A percentile compares a stretch with the other conserved stretches of the same genome.
Evolutionary conservation across 116 monocot genomes (phyloP).

Genomic region (Posidonia oceanica): DNA sequence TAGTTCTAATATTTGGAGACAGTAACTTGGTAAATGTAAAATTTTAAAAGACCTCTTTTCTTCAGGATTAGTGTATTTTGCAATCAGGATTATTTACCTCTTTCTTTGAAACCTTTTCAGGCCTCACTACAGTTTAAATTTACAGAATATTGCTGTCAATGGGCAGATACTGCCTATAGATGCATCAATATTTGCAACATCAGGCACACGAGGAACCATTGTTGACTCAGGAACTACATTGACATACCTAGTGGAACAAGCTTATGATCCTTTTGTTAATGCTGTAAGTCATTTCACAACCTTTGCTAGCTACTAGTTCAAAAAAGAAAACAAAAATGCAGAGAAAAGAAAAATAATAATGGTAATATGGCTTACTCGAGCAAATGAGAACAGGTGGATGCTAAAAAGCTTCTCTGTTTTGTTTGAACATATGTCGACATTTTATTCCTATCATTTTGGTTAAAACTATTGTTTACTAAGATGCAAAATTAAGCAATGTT

Average conservation of each 20-base stretch:
- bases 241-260: constrained; percentile 79
- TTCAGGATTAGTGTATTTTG: too few species aligned
- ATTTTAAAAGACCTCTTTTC: too few species aligned
- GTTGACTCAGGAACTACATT: constrained; percentile 97
- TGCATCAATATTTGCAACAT: constrained; percentile 72
- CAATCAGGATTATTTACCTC: background rate
- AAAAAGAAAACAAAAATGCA: background rate
- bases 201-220: constrained; percentile 86
- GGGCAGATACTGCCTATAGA: constrained; percentile 69
- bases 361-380: too few species aligned
- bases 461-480: too few species aligned
- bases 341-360: too few species aligned
- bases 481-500: too few species aligned
- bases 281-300: constrained; percentile 37
- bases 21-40: too few species aligned
- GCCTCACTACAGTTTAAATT: constrained; percentile 94
- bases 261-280: constrained; percentile 88
- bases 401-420: too few species aligned
- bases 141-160: constrained; percentile 86
- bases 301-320: background rate
- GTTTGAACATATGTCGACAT: too few species aligned
- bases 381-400: too few species aligned
- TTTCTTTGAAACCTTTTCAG: constrained; percentile 24
- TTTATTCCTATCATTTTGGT: too few species aligned
- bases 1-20: too few species aligned